These are phyloP conservation scores for Pinus taeda DNA, from an alignment of 75 land plant genomes.

Conservation along the genomic window DNA sequence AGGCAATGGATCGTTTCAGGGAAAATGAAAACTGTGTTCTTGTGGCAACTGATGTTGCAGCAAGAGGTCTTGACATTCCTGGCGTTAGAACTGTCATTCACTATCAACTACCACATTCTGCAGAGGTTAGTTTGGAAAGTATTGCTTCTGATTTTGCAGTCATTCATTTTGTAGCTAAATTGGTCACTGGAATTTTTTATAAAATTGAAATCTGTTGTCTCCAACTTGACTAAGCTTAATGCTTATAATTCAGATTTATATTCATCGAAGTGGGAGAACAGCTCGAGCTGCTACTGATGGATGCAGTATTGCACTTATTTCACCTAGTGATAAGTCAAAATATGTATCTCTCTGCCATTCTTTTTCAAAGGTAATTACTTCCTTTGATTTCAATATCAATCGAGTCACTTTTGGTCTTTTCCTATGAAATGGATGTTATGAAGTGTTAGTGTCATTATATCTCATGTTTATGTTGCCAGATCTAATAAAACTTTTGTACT, in stretches of 20 bases:
- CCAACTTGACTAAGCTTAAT: not conserved
- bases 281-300: conserved; percentile 95
- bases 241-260: conserved; percentile 65
- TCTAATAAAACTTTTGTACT: not conserved
- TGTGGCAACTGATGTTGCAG: conserved; percentile 98
- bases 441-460: not conserved
- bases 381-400: not conserved
- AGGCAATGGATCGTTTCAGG: conserved; percentile 96
- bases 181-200: not conserved
- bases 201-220: not conserved
- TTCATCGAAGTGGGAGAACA: conserved; percentile 99
- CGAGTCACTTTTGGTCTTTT: not conserved
- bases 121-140: conserved; percentile 56
- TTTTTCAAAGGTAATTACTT: conserved; percentile 65
- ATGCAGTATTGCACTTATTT: conserved; percentile 78
- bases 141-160: not conserved
- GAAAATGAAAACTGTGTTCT: conserved; percentile 67
- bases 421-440: not conserved
- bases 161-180: not conserved
- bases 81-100: conserved; percentile 96
- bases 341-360: conserved; percentile 78
- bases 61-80: conserved; percentile 95
- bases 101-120: conserved; percentile 97
- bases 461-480: not conserved
- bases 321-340: conserved; percentile 79